A percentile compares a stretch with the other conserved stretches of the same genome.
phyloP scores from a whole-genome alignment of 208 protist genomes.

The Ichthyophonus hoferi region DNA sequence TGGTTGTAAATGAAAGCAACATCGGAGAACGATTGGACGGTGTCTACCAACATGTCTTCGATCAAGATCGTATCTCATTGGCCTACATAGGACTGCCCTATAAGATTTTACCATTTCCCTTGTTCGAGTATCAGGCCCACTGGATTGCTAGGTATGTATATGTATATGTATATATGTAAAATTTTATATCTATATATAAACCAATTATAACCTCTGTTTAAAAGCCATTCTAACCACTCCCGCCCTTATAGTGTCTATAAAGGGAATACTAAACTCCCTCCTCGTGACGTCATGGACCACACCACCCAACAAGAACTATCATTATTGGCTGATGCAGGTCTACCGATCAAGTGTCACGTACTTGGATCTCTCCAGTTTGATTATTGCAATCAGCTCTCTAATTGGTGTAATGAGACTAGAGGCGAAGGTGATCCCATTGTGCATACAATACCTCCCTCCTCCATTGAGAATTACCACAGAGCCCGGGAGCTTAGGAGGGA shows the following conservation, averaged over 20 bases:
- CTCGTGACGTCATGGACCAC: background rate
- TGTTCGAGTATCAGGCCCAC: slow-evolving; percentile 28
- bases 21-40: background rate
- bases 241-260: background rate
- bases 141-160: slow-evolving; percentile 8
- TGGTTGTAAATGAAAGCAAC: background rate
- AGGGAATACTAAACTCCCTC: background rate
- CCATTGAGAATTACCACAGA: background rate
- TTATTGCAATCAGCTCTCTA: background rate
- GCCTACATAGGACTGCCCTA: slow-evolving; percentile 14
- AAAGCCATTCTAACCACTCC: background rate
- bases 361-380: background rate
- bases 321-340: background rate
- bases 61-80: background rate
- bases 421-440: background rate
- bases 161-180: too few species aligned
- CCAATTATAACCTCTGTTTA: background rate
- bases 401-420: background rate
- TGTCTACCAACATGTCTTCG: slow-evolving; percentile 22
- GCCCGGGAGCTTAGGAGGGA: background rate
- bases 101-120: slow-evolving; percentile 31
- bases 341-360: background rate
- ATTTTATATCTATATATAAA: too few species aligned
- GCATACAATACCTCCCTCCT: background rate
- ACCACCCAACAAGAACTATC: background rate